Evolutionary conservation across 2,329 filamentous ascomycete genomes (phyloP).

Genomic region (Ramularia collo-cygni): DNA sequence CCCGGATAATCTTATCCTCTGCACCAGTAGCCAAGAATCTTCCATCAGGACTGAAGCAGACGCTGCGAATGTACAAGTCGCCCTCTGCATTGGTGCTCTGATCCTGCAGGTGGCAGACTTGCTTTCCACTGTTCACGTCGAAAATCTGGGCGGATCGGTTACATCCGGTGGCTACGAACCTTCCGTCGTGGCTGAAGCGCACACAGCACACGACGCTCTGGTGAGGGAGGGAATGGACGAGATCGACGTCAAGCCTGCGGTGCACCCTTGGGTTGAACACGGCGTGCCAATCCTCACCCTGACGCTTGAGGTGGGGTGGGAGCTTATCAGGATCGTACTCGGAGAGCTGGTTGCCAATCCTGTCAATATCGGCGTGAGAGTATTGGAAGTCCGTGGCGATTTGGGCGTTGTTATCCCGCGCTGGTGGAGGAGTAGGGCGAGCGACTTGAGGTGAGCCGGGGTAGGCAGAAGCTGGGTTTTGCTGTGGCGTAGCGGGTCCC

Average conservation of each 20-base stretch:
- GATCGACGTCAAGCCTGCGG: slow-evolving; percentile 83
- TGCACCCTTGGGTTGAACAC: slow-evolving; percentile 87
- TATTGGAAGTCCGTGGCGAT: slow-evolving; percentile 27
- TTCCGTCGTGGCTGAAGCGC: slow-evolving; percentile 89
- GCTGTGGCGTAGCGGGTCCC: slow-evolving; percentile 81
- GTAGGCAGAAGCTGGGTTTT: slow-evolving; percentile 81
- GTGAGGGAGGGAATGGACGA: slow-evolving; percentile 87
- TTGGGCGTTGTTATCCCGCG: slow-evolving; percentile 25
- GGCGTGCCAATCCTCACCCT: slow-evolving; percentile 87
- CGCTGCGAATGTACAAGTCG: slow-evolving; percentile 93
- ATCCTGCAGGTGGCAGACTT: slow-evolving; percentile 85
- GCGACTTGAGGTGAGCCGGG: slow-evolving; percentile 83
- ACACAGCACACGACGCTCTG: slow-evolving; percentile 98
- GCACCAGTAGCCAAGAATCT: slow-evolving; percentile 91
- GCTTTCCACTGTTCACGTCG: slow-evolving; percentile 79
- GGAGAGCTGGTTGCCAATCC: slow-evolving; percentile 64
- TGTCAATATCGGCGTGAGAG: slow-evolving; percentile 31
- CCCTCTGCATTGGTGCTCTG: slow-evolving; percentile 79
- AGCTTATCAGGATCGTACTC: slow-evolving; percentile 83
- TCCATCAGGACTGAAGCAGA: slow-evolving; percentile 97
- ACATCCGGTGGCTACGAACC: slow-evolving; percentile 93
- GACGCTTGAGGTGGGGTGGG: slow-evolving; percentile 80
- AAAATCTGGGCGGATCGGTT: slow-evolving; percentile 99
- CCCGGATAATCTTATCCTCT: slow-evolving; percentile 93
- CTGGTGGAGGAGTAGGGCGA: slow-evolving; percentile 65